Conservation (phyloP, 2,329 filamentous ascomycete species). For the Trematosphaeria pertusa region DNA sequence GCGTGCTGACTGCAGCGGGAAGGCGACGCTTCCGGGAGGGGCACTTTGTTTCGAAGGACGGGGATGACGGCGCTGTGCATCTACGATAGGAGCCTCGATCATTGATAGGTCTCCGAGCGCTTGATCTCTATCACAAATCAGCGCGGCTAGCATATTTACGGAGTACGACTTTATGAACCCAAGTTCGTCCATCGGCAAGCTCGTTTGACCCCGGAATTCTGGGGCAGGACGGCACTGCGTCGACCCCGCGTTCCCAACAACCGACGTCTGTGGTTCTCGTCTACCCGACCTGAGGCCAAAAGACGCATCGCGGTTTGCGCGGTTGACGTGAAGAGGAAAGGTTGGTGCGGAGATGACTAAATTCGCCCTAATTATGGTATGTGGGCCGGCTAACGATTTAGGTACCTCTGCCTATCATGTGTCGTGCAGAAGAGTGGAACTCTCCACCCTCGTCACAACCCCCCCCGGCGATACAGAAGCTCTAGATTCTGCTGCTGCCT, state of each 20-base stretch:
- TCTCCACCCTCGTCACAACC: conserved; percentile 18
- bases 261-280: neutral
- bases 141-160: conserved; percentile 1
- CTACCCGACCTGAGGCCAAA: neutral
- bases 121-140: conserved; percentile 4
- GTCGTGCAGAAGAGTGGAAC: conserved; percentile 26
- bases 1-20: conserved; percentile 16
- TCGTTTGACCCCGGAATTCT: neutral
- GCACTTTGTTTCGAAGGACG: conserved; percentile 1
- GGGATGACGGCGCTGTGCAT: neutral
- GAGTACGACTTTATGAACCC: conserved; percentile 23
- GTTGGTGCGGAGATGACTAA: conserved; percentile 5
- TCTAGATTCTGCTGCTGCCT: conserved; percentile 17
- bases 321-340: conserved; percentile 21
- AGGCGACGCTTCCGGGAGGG: neutral
- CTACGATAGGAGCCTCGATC: neutral
- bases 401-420: conserved; percentile 21
- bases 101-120: conserved; percentile 6
- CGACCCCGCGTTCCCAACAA: conserved; percentile 16
- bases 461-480: conserved; percentile 5
- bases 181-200: conserved; percentile 36
- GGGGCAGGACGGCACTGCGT: conserved; percentile 10
- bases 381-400: conserved; percentile 22
- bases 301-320: conserved; percentile 40
- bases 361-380: conserved; percentile 18